phyloP scores from a whole-genome alignment of 495 filamentous ascomycete genomes.

The Penicillium ucsense region DNA sequence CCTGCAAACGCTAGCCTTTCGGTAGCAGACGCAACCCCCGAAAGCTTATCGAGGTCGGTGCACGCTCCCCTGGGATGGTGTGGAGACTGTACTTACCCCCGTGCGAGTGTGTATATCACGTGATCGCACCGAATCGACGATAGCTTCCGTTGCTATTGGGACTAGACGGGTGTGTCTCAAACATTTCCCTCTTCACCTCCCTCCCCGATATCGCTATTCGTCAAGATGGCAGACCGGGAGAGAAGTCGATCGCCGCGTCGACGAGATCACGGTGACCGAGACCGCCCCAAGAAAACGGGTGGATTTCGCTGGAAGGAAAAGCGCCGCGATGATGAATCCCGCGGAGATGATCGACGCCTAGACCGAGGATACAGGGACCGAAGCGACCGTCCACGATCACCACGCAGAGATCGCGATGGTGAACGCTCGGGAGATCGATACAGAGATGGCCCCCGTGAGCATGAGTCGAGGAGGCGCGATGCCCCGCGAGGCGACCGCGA shows the following conservation, averaged over 20 bases:
- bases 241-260: constrained; percentile 29
- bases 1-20: neutral
- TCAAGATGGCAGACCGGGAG: constrained; percentile 26
- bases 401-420: constrained; percentile 20
- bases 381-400: constrained; percentile 23
- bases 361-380: constrained; percentile 49
- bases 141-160: constrained; percentile 9
- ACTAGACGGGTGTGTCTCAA: constrained; percentile 9
- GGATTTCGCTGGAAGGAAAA: constrained; percentile 64
- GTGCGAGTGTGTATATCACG: constrained; percentile 9
- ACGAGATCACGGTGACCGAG: constrained; percentile 16
- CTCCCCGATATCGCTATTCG: neutral
- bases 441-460: constrained; percentile 18
- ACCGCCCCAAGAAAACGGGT: constrained; percentile 25
- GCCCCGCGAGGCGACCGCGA: constrained; percentile 18
- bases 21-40: neutral
- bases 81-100: no score
- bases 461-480: constrained; percentile 8
- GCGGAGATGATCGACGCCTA: constrained; percentile 34
- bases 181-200: constrained; percentile 7
- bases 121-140: constrained; percentile 5
- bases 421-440: constrained; percentile 15
- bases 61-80: no score
- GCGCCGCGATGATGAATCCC: constrained; percentile 37
- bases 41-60: neutral